Evolutionary conservation across 1,139 yeast genomes (phyloP), one percentile per base, ranked within the genome.

Genomic region (Groenewaldozyma auringiensis): DNA sequence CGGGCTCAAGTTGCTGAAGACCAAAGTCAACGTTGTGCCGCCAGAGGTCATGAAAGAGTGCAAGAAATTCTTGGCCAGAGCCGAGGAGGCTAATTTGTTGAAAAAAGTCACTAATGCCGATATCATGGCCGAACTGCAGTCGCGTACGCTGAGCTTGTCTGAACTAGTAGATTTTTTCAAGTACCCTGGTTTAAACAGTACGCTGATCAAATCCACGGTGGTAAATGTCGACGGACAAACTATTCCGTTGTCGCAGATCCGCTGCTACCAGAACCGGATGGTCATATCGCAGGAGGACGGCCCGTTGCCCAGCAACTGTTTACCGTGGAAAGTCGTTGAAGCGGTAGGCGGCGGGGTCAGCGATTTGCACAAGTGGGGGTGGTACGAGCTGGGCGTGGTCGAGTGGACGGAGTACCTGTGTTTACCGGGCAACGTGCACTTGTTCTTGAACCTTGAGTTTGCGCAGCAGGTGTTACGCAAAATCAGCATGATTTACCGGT

Each of bases 301-400:
- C 0, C 67, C 67, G 0, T 42, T 68, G 3, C 72, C 72, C 0
- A 52, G 52, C 2, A 48, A 53, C 2, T 65, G 69, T 42, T 42
- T 67, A 21, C 63, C 67, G 2, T 44, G 46, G 20, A 47, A 42
- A 4, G 45, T 65, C 17, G 52, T 62, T 21, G 50, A 44, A 21
- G 48, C 46, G 32, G 25, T 50, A 2, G 41, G 51, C 1, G 37
- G 53, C 22, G 41, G 36, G 17, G 16, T 18, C 9, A 18, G 48
- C 4, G 56, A 54, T 11, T 42, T 59, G 21, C 53, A 56, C 31
- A 43, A 41, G 1, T 40, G 61, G 9, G 68, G 68, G 1, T 58
- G 66, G 62, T 42, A 38, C 4, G 60, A 63, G 18, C 46, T 67
- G 21, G 48, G 49, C 8, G 33, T 61, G 2, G 37, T 50, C 2